These are phyloP conservation scores for Rhododendron ferrugineum DNA, from an alignment of 148 eudicot genomes.

Conservation along the genomic window DNA sequence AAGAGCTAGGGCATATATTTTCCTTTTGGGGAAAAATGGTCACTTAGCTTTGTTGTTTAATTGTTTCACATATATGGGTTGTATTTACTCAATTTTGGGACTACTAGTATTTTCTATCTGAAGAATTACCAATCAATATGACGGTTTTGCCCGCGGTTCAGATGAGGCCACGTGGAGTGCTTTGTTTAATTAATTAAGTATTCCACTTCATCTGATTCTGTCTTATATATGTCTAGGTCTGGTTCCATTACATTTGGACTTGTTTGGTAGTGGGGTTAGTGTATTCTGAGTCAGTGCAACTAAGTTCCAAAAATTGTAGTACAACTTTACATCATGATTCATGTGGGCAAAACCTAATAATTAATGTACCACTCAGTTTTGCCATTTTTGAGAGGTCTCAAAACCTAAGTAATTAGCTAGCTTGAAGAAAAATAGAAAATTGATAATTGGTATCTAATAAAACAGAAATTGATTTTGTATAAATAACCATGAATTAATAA, in stretches of 20 bases:
- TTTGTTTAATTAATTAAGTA: not conserved
- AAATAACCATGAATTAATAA: not conserved
- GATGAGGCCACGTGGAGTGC: not conserved
- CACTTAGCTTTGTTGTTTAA: not conserved
- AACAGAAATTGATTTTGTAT: not conserved
- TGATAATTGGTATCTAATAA: not conserved
- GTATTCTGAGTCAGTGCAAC: not conserved
- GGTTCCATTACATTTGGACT: not conserved
- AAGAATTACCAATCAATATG: not conserved
- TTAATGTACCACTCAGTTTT: not conserved
- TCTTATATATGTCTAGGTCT: not conserved
- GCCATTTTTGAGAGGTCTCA: not conserved
- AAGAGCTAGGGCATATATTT: not conserved
- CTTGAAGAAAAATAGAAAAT: not conserved
- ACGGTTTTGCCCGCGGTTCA: not conserved
- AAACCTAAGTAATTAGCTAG: not conserved
- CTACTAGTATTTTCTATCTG: not conserved
- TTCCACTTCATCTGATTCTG: not conserved
- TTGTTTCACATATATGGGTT: not conserved
- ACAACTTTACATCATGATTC: not conserved
- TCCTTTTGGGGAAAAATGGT: not conserved
- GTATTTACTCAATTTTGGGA: slow-evolving; percentile 7
- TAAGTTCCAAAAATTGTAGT: not conserved
- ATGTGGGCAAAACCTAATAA: not conserved
- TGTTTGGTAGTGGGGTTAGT: slow-evolving; percentile 1